These are phyloP conservation scores for Populus pruinosa DNA, from an alignment of 345 rosid species.

Conservation along the genomic window DNA sequence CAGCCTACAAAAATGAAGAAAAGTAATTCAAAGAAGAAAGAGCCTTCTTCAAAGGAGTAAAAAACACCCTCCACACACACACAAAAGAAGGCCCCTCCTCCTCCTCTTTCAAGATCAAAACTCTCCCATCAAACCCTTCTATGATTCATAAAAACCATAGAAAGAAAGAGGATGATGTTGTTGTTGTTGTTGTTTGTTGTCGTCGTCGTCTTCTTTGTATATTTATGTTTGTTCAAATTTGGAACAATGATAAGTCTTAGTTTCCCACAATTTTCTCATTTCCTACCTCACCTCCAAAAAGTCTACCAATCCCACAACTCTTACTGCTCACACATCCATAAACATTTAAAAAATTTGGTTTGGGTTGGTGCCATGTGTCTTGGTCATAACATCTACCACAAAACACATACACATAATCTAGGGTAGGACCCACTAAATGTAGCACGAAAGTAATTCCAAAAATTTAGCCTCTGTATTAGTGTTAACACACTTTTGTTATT, in stretches of 20 bases:
- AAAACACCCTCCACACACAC: not conserved
- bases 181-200: not conserved
- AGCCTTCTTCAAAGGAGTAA: slow-evolving; percentile 25
- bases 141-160: not conserved
- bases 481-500: not conserved
- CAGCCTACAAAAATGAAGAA: not conserved
- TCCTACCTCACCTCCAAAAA: slow-evolving; percentile 6
- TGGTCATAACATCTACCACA: not conserved
- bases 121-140: slow-evolving; percentile 17
- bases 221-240: slow-evolving; percentile 14
- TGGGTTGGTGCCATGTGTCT: slow-evolving; percentile 24
- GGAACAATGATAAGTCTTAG: slow-evolving; percentile 8
- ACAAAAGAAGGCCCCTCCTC: slow-evolving; percentile 22
- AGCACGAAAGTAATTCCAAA: not conserved
- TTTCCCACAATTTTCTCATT: slow-evolving; percentile 43
- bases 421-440: slow-evolving; percentile 10
- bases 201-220: not conserved
- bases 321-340: not conserved
- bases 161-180: not conserved
- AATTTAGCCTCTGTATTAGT: not conserved
- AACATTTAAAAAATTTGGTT: not conserved
- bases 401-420: not conserved
- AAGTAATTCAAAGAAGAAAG: slow-evolving; percentile 4
- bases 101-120: slow-evolving; percentile 4
- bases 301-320: not conserved